These are phyloP conservation scores for Mycena latifolia DNA, from an alignment of 768 basidiomycete species.

Conservation along the genomic window DNA sequence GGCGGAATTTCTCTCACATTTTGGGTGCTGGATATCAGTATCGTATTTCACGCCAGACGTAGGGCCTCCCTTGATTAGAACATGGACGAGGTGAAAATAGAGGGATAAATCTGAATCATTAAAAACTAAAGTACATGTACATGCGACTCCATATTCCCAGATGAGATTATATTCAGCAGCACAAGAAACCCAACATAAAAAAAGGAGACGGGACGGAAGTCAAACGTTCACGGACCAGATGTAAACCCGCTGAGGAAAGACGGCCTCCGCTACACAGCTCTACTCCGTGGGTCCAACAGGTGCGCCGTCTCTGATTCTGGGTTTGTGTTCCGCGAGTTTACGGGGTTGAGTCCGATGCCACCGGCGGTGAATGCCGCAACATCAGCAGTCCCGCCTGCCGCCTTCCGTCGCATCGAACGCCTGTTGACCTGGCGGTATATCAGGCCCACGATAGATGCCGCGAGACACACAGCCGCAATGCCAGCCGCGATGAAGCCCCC, in stretches of 20 bases:
- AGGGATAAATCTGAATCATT: too few species aligned
- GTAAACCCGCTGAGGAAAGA: too few species aligned
- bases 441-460: slow-evolving; percentile 9
- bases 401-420: background rate
- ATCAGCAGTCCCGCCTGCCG: slow-evolving; percentile 9
- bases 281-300: slow-evolving; percentile 12
- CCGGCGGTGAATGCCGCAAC: slow-evolving; percentile 20
- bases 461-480: slow-evolving; percentile 21
- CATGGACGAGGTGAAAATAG: too few species aligned
- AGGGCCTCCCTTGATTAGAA: too few species aligned
- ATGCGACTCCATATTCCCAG: too few species aligned
- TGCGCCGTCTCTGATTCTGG: slow-evolving; percentile 20
- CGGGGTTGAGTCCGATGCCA: slow-evolving; percentile 13
- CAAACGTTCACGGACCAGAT: too few species aligned
- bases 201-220: too few species aligned
- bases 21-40: background rate
- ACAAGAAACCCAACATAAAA: too few species aligned
- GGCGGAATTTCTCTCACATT: background rate
- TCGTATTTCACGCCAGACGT: background rate
- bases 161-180: too few species aligned
- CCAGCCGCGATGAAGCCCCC: too few species aligned
- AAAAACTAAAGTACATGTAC: too few species aligned
- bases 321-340: slow-evolving; percentile 1
- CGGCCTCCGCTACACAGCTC: background rate
- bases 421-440: slow-evolving; percentile 20